Base-by-base conservation (phyloP, 1,284 basidiomycete species). In the Stygiomarasmius scandens region DNA sequence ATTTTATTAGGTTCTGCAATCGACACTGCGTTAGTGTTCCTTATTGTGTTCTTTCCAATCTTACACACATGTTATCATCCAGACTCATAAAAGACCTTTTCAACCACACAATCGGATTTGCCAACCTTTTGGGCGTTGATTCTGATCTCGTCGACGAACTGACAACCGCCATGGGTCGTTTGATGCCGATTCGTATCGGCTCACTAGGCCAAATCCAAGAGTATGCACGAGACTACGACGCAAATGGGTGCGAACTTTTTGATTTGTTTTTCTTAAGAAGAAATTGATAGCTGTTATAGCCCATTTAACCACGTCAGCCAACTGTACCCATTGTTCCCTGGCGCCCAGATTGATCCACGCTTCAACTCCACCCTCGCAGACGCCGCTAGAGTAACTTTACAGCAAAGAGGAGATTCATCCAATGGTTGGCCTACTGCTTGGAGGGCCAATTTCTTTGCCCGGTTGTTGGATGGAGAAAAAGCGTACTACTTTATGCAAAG, bases 21-120 rank as follows among this genome's bases (percentile, higher is more conserved):
- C 43, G 63, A 64, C 38, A 64, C 61, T 50, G 22, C 61, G 63
- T 64, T 25, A 49, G 49, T 55, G 16, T 16, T 9, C 16, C 38
- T 41, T n/a, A 5, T 41, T 41, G 16, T 3, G 9, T 51, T 48
- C 22, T 22, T 16, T 20, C 16, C 22, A 44, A 25, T 12, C 19
- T 9, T 44, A 43, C 14, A 36, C 8, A 43, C 9, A 34, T 20
- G 27, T 27, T 24, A n/a, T 5, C 27, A 43, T 19, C 10, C 29
- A 59, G 58, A 38, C 53, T 65, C 12, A 49, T 65, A 2, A 62
- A 62, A 12, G 64, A 65, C 46, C 43, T 65, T 6, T 65, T 63
- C 49, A 58, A 58, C 19, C 55, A 63, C 23, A 65, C 64, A 8
- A 55, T 38, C 6, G 60, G 45, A 19, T 59, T 63, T 24, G 64